Evolutionary conservation across 2,329 filamentous ascomycete genomes (phyloP), one percentile per base, ranked within the genome.

Genomic region (Neobulgaria alba): DNA sequence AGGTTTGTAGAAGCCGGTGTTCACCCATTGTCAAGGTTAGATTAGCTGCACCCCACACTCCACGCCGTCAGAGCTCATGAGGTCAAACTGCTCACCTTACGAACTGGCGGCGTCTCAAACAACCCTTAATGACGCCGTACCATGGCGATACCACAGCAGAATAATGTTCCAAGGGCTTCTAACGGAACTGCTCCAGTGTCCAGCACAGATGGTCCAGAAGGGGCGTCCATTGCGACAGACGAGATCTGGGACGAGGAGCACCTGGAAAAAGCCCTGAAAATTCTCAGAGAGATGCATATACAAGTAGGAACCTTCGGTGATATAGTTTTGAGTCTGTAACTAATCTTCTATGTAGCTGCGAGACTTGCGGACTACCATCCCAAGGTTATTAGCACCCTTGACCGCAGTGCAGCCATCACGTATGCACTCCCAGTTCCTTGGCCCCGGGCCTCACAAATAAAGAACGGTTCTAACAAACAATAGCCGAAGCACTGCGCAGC

Each of bases 371-470:
- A 67, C 65, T 10, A 67, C 67, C 10, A 63, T 75, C 31, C 69
- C 71, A 10, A 62, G 66, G 39, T 67, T 74, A 61, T 57, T 73
- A 30, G 68, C 71, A 32, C 70, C 74, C 14, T 54, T 80, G 48
- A 64, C 67, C 4, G 60, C 63, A 39, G 68, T 70, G 45, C 65
- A 71, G 33, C 59, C 68, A 21, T 66, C 69, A 29, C 69, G 75
- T 79, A 69, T 47, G 68, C 60, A 9, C 29, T 23, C 20, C 7
- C 14, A 1, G 3, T 33, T 16, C 21, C 20, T 29, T 9, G 10
- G n/a, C 26, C 3, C 17, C 7, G n/a, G 12, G n/a, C 8, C 30
- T 20, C 15, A 16, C 15, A 12, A 4, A n/a, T 16, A 15, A 31
- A 15, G 15, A 32, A 18, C 26, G n/a, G n/a, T 10, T 19, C 33